Evolutionary conservation across 2,329 filamentous ascomycete genomes (phyloP), one percentile per base, ranked within the genome.

Genomic region (Alternaria ethzedia): DNA sequence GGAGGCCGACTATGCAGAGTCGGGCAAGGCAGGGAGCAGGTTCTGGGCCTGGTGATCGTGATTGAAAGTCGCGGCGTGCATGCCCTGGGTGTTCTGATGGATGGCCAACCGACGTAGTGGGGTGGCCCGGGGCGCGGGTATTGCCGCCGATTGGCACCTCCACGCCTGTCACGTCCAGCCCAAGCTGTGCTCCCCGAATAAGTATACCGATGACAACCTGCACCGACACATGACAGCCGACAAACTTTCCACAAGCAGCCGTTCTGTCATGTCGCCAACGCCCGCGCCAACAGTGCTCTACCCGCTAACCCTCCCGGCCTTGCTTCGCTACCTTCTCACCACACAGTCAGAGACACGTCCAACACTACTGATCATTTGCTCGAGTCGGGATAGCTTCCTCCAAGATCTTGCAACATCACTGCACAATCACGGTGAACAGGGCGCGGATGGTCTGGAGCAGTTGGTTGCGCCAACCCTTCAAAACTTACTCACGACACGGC

Each of bases 331-430:
- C 75, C 80, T 95, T 56, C 80, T 95, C 57, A 78, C 85, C 5
- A 79, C 84, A 43, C 76, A 77, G 56, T 61, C 73, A 49, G 55
- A 23, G 44, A 85, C 89, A 62, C 78, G 86, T 58, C 87, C 87
- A 3, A 90, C 89, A 1, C 91, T 88, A 0, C 79, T 97, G 49
- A 79, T 97, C 63, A 82, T 97, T 65, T 94, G 93, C 78, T 88
- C 86, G 15, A 83, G 88, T 0, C 88, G 86, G 61, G 81, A 86
- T 0, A 83, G 85, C 3, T 97, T 97, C 72, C 78, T 94, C 11
- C 76, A 84, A 3, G 82, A 88, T 20, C 82, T 95, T 20, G 72
- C 83, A 41, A 73, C 83, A 12, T 84, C 89, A 26, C 75, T 88
- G 52, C 64, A 74, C 76, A 65, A 63, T 23, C 61, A 68, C 43